These are phyloP conservation scores for Erythrophleum fordii DNA, from an alignment of 306 rosid species.

Conservation along the genomic window DNA sequence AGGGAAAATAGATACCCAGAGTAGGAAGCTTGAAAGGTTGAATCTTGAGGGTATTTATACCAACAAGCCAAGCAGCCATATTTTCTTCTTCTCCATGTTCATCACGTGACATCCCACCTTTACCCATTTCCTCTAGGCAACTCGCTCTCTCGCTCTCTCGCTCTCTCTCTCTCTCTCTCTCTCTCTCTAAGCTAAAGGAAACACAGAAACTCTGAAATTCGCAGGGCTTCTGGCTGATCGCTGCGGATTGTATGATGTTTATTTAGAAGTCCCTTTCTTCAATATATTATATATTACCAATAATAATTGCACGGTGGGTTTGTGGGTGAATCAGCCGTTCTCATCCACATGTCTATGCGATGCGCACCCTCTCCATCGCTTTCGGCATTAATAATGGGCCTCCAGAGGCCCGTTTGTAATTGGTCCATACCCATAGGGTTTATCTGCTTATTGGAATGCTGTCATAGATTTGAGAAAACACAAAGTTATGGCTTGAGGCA, in stretches of 20 bases:
- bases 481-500: no score
- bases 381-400: no score
- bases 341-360: not conserved
- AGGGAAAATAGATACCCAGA: constrained; percentile 53
- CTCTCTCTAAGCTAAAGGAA: constrained; percentile 8
- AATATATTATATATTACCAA: not conserved
- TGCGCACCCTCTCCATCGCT: not conserved
- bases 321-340: constrained; percentile 2
- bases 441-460: no score
- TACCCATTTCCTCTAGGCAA: constrained; percentile 58
- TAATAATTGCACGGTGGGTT: not conserved
- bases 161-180: no score
- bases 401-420: no score
- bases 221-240: not conserved
- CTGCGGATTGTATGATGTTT: not conserved
- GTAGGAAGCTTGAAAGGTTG: constrained; percentile 86
- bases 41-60: constrained; percentile 73
- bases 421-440: no score
- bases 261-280: not conserved
- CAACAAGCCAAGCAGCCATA: constrained; percentile 96
- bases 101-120: constrained; percentile 68
- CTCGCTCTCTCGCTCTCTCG: not conserved
- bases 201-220: not conserved
- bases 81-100: constrained; percentile 53
- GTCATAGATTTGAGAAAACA: no score